Conservation (phyloP, 306 rosid species). For the Cucurbita argyrosperma region DNA sequence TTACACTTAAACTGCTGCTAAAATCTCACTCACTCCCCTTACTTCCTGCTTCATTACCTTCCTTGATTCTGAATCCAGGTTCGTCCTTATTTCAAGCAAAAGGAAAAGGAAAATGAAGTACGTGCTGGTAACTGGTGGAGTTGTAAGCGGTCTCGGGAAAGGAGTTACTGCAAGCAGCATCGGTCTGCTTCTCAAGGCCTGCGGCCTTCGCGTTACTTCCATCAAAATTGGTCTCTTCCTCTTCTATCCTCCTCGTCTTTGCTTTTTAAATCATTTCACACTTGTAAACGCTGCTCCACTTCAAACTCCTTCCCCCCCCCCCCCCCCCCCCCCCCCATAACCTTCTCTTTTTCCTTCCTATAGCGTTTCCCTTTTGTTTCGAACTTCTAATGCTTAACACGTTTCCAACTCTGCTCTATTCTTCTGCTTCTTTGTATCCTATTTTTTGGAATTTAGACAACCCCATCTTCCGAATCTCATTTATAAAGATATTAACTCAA, state of each 20-base stretch:
- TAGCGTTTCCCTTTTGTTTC: too few species aligned
- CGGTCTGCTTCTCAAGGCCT: conserved; percentile 89
- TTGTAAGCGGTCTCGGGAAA: conserved; percentile 93
- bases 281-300: too few species aligned
- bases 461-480: too few species aligned
- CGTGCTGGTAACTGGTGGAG: conserved; percentile 83
- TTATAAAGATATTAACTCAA: too few species aligned
- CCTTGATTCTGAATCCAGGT: neutral
- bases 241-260: conserved; percentile 6
- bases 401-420: too few species aligned
- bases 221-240: conserved; percentile 66
- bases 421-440: too few species aligned
- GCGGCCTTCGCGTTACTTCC: conserved; percentile 93
- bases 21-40: neutral
- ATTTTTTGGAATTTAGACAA: too few species aligned
- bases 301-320: too few species aligned
- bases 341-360: too few species aligned
- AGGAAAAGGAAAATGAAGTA: conserved; percentile 49
- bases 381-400: too few species aligned
- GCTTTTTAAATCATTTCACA: too few species aligned
- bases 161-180: conserved; percentile 98
- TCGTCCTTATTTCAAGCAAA: neutral
- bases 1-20: neutral
- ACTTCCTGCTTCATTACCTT: neutral
- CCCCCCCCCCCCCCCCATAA: too few species aligned